These are phyloP conservation scores for Chlorella ohadii DNA, from an alignment of 139 green algal genomes.

Conservation along the genomic window DNA sequence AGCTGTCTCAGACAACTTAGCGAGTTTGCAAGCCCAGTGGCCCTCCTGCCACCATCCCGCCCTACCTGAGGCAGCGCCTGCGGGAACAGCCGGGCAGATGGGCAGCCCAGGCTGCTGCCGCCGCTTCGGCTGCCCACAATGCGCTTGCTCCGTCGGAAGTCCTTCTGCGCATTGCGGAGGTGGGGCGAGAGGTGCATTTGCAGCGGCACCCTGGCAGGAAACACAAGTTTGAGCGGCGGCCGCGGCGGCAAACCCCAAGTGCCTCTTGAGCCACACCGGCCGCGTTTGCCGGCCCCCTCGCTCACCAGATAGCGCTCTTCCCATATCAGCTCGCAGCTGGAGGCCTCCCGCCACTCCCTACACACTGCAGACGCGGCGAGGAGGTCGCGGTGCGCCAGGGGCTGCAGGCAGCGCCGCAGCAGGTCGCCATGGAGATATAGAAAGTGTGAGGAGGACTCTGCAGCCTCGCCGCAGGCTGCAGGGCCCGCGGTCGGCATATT, in stretches of 20 bases:
- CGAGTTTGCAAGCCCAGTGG: no score
- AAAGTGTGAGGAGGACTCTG: no score
- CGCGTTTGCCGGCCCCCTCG: no score
- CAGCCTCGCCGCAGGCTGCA: no score
- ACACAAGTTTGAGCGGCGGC: neutral
- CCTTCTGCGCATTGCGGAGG: neutral
- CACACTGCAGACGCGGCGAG: neutral
- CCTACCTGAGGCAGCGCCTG: neutral
- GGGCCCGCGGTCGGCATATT: no score
- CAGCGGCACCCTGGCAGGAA: neutral
- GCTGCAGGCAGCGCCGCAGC: slow-evolving; percentile 3
- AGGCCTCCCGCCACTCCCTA: neutral
- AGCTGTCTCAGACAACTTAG: no score
- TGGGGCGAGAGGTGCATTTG: no score
- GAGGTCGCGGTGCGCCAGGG: neutral
- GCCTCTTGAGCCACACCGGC: neutral
- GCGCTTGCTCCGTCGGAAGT: neutral
- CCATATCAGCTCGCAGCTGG: neutral
- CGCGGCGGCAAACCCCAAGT: neutral
- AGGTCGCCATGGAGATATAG: neutral
- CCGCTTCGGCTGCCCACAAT: neutral
- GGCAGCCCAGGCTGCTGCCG: slow-evolving; percentile 20
- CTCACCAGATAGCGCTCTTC: neutral
- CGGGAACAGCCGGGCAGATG: neutral
- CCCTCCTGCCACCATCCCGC: neutral